phyloP scores from a whole-genome alignment of 805 yeast genomes.

The Pichia kluyveri region DNA sequence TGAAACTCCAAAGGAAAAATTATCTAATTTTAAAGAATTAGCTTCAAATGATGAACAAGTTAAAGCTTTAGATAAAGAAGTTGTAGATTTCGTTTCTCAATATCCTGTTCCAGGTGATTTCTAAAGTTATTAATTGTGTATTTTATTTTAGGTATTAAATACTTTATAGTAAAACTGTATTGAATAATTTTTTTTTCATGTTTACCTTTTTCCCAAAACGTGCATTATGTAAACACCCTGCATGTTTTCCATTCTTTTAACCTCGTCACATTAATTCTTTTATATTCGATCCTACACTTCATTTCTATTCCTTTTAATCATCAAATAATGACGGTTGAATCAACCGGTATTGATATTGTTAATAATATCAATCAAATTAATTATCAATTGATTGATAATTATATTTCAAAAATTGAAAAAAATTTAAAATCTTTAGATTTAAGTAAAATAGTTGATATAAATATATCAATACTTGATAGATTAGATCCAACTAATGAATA shows the following conservation, averaged over 20 bases:
- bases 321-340: too few species aligned
- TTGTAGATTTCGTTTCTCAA: constrained; percentile 59
- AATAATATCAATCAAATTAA: not conserved
- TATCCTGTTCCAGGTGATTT: constrained; percentile 88
- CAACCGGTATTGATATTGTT: too few species aligned
- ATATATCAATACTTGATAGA: not conserved
- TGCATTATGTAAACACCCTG: not conserved
- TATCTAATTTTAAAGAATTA: constrained; percentile 61
- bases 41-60: constrained; percentile 60
- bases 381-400: not conserved
- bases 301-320: too few species aligned
- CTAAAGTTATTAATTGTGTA: constrained; percentile 9
- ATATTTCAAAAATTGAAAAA: not conserved
- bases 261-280: too few species aligned
- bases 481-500: not conserved
- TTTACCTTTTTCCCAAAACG: not conserved
- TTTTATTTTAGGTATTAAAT: too few species aligned
- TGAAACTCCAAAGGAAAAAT: constrained; percentile 44
- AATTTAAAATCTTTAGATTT: too few species aligned
- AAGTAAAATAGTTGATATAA: too few species aligned
- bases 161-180: too few species aligned
- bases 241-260: not conserved
- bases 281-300: too few species aligned
- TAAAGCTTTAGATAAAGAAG: constrained; percentile 52
- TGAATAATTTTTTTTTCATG: too few species aligned